Evolutionary conservation across 2,329 filamentous ascomycete species (phyloP).

Genomic region (Plenodomus tracheiphilus): DNA sequence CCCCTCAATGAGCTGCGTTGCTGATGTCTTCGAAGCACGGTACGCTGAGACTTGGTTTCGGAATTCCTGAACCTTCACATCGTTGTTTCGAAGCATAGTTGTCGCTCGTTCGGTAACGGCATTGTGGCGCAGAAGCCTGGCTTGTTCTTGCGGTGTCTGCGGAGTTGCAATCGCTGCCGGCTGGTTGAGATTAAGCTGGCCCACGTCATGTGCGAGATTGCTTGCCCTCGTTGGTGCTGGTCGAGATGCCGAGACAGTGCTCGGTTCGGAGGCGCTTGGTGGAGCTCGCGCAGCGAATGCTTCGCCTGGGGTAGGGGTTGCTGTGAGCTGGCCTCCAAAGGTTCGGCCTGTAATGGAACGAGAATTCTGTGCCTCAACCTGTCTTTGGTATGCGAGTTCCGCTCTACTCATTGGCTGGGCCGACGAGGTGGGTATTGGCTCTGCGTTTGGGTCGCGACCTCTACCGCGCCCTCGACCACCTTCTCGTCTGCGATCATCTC

Average conservation of each 20-base stretch:
- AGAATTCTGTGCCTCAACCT: slow-evolving; percentile 86
- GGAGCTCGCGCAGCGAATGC: slow-evolving; percentile 53
- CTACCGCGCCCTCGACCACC: slow-evolving; percentile 61
- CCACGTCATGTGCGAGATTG: slow-evolving; percentile 23
- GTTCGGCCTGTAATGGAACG: slow-evolving; percentile 78
- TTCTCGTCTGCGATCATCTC: slow-evolving; percentile 42
- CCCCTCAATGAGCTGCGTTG: slow-evolving; percentile 77
- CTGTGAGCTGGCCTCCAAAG: slow-evolving; percentile 83
- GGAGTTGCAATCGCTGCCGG: slow-evolving; percentile 19
- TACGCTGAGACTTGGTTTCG: slow-evolving; percentile 79
- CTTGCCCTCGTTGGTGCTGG: slow-evolving; percentile 21
- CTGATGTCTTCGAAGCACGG: slow-evolving; percentile 68
- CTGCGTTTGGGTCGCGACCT: slow-evolving; percentile 85
- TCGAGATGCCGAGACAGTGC: slow-evolving; percentile 46
- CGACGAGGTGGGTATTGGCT: slow-evolving; percentile 74
- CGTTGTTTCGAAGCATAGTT: slow-evolving; percentile 77
- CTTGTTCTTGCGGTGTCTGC: slow-evolving; percentile 74
- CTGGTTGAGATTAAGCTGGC: slow-evolving; percentile 39
- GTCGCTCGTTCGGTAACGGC: slow-evolving; percentile 85
- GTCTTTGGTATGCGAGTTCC: slow-evolving; percentile 87
- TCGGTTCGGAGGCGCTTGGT: slow-evolving; percentile 38
- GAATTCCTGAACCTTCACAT: slow-evolving; percentile 75
- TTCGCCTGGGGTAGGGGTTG: slow-evolving; percentile 46
- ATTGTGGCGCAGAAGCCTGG: slow-evolving; percentile 76
- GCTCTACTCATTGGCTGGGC: slow-evolving; percentile 81